phyloP scores from a whole-genome alignment of 106 monocot genomes.

The Dioscorea dumetorum region DNA sequence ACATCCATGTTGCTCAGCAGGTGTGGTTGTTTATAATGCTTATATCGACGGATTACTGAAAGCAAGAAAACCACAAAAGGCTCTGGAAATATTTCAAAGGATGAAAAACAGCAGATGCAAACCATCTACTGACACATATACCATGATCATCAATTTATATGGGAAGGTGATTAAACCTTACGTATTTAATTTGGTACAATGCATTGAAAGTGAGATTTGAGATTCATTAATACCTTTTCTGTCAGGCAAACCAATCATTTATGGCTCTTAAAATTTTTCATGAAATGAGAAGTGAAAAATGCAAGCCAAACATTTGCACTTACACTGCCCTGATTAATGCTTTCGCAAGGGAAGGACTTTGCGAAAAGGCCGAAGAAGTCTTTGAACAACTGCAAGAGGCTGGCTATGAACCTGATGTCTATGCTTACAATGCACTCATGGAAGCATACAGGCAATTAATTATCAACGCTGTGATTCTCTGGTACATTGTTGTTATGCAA shows the following conservation, averaged over 20 bases:
- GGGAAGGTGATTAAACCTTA: slow-evolving; percentile 56
- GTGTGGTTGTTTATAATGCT: slow-evolving; percentile 76
- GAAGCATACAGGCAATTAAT: slow-evolving; percentile 77
- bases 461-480: slow-evolving; percentile 1
- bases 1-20: slow-evolving; percentile 53
- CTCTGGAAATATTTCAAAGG: slow-evolving; percentile 69
- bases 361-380: slow-evolving; percentile 83
- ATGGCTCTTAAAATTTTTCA: slow-evolving; percentile 69
- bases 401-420: slow-evolving; percentile 86
- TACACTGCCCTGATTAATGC: slow-evolving; percentile 94
- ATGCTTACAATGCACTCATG: slow-evolving; percentile 92
- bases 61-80: slow-evolving; percentile 53
- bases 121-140: slow-evolving; percentile 73
- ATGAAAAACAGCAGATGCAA: slow-evolving; percentile 76
- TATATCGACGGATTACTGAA: slow-evolving; percentile 74
- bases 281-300: slow-evolving; percentile 71
- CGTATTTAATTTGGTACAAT: not conserved
- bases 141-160: slow-evolving; percentile 76
- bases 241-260: slow-evolving; percentile 60
- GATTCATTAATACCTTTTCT: not conserved
- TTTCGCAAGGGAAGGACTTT: slow-evolving; percentile 78
- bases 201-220: too few relatives aligned
- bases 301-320: slow-evolving; percentile 83
- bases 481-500: not conserved
- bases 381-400: slow-evolving; percentile 81